Conservation (phyloP, 495 filamentous ascomycete species). For the Tuber calosporum region DNA sequence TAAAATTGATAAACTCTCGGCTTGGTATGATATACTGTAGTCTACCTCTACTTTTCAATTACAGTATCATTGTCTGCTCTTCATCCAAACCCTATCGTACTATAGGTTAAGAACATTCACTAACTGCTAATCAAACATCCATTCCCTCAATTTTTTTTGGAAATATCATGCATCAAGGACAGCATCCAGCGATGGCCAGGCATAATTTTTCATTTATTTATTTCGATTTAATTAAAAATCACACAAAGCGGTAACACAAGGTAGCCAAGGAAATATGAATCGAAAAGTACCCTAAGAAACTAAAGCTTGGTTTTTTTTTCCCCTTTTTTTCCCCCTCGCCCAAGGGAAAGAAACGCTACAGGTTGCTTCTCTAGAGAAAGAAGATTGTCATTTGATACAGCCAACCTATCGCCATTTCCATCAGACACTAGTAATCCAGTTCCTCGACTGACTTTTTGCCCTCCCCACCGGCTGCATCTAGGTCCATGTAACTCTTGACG, state of each 20-base stretch:
- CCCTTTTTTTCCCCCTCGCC: neutral
- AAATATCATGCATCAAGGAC: neutral
- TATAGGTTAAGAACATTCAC: neutral
- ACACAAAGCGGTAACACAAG: neutral
- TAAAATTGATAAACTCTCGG: too few relatives aligned
- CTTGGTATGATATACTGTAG: neutral
- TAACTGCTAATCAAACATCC: neutral
- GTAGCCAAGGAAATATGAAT: neutral
- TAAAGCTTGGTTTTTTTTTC: neutral
- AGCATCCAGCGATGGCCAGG: neutral
- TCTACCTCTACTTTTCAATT: too few relatives aligned
- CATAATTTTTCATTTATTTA: neutral
- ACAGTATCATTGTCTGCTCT: neutral
- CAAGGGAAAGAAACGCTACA: neutral
- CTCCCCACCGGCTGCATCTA: conserved; percentile 66
- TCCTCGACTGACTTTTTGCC: conserved; percentile 48
- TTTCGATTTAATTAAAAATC: neutral
- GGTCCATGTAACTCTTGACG: conserved; percentile 91
- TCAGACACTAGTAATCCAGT: conserved; percentile 51
- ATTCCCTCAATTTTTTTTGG: neutral
- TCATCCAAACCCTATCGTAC: neutral
- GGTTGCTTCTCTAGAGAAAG: neutral
- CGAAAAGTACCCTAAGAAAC: neutral
- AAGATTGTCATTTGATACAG: conserved; percentile 2
- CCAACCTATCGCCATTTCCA: conserved; percentile 1